Percentiles rank a stretch among this genome's conserved stretches.
These are phyloP conservation scores for Chimonanthus praecox DNA, from an alignment of 164 flowering plant species.

Conservation along the genomic window DNA sequence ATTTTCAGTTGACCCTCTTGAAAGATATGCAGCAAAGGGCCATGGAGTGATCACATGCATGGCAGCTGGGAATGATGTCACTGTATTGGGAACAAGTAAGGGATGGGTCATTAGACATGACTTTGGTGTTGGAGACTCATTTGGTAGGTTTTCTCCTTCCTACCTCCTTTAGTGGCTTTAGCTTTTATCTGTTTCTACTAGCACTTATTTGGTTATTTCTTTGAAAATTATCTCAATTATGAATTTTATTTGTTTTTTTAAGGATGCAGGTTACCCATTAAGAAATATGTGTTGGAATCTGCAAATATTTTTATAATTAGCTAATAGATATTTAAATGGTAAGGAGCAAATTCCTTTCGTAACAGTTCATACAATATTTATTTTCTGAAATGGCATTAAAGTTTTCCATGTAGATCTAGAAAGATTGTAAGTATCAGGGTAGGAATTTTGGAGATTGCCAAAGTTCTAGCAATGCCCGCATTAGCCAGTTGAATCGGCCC, in stretches of 20 bases:
- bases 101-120: conserved; percentile 96
- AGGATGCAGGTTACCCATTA: neutral
- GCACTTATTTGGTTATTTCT: neutral
- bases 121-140: conserved; percentile 86
- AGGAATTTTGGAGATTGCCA: no score
- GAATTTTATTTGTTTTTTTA: neutral
- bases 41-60: conserved; percentile 84
- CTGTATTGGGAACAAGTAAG: conserved; percentile 83
- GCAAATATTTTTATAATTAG: no score
- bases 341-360: neutral
- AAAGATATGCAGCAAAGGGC: conserved; percentile 85
- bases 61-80: conserved; percentile 97
- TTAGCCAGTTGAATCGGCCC: no score
- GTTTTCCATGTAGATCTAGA: no score
- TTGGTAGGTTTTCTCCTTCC: conserved; percentile 36
- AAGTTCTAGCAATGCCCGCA: no score
- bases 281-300: neutral
- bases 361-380: neutral
- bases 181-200: neutral
- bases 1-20: conserved; percentile 83
- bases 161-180: neutral
- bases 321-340: neutral
- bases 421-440: no score
- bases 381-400: no score
- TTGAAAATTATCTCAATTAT: neutral